phyloP scores from a whole-genome alignment of 2,329 filamentous ascomycete species.

The Byssothecium circinans region DNA sequence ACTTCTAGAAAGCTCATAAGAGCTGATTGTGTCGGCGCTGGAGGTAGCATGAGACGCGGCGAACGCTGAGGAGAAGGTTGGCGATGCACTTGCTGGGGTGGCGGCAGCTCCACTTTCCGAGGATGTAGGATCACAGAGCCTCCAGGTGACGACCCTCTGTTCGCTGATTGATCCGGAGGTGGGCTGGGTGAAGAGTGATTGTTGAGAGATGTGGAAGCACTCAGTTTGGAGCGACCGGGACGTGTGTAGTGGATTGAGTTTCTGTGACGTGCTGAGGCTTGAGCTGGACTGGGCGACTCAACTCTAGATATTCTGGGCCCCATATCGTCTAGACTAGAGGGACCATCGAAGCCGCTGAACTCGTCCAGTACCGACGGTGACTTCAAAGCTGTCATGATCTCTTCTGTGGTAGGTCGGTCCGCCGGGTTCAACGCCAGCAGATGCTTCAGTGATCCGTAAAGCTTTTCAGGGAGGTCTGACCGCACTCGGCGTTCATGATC shows the following conservation, averaged over 20 bases:
- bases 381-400: slow-evolving; percentile 79
- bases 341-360: slow-evolving; percentile 43
- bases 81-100: slow-evolving; percentile 6
- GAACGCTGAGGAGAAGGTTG: slow-evolving; percentile 10
- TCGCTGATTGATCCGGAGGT: slow-evolving; percentile 17
- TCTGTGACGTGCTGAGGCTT: slow-evolving; percentile 27
- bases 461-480: slow-evolving; percentile 78
- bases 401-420: slow-evolving; percentile 79
- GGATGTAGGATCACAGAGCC: slow-evolving; percentile 34
- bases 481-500: slow-evolving; percentile 72
- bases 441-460: slow-evolving; percentile 82
- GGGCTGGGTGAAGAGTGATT: slow-evolving; percentile 40
- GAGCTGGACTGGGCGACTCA: slow-evolving; percentile 45
- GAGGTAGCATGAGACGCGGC: slow-evolving; percentile 38
- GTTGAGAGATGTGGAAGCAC: slow-evolving; percentile 24
- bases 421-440: slow-evolving; percentile 76
- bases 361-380: slow-evolving; percentile 60
- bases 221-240: slow-evolving; percentile 38
- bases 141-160: slow-evolving; percentile 27
- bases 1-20: slow-evolving; percentile 12
- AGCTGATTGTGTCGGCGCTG: slow-evolving; percentile 23
- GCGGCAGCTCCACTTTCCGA: slow-evolving; percentile 32
- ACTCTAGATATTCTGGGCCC: slow-evolving; percentile 48
- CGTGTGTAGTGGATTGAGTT: slow-evolving; percentile 30
- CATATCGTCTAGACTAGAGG: slow-evolving; percentile 37